Conservation (phyloP, 2,329 filamentous ascomycete species). For the Pleoardoris graminearum region DNA sequence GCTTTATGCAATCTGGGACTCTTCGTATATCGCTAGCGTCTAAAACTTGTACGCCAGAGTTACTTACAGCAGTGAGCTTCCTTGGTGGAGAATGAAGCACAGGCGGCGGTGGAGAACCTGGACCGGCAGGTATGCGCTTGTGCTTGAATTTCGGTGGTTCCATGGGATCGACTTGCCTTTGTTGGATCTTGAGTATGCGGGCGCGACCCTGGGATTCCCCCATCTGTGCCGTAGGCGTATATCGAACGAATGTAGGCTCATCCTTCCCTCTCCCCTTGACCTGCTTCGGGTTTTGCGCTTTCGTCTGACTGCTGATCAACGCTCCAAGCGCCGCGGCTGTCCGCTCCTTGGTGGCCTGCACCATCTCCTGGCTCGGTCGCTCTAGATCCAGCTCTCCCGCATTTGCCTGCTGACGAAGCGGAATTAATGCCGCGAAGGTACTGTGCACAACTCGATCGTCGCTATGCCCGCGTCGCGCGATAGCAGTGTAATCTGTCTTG, state of each 20-base stretch:
- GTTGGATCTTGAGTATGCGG: constrained; percentile 97
- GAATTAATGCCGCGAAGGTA: constrained; percentile 96
- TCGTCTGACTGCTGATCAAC: constrained; percentile 81
- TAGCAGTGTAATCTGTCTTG: constrained; percentile 94
- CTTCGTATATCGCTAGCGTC: too few species aligned
- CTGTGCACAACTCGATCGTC: constrained; percentile 86
- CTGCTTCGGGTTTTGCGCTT: constrained; percentile 94
- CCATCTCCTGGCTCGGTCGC: constrained; percentile 80
- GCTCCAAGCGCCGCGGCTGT: constrained; percentile 84
- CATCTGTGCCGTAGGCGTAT: constrained; percentile 97
- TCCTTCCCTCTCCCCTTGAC: constrained; percentile 78
- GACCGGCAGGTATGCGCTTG: constrained; percentile 94
- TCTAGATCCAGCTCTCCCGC: constrained; percentile 88
- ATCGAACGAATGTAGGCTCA: constrained; percentile 91
- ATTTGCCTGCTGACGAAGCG: constrained; percentile 87
- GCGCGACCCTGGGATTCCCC: constrained; percentile 84
- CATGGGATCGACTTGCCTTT: constrained; percentile 90
- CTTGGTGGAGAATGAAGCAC: constrained; percentile 93
- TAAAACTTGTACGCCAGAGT: too few species aligned
- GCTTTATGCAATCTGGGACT: too few species aligned
- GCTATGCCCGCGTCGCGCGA: constrained; percentile 84
- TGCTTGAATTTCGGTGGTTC: constrained; percentile 98
- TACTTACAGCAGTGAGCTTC: constrained; percentile 92
- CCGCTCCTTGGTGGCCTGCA: constrained; percentile 80
- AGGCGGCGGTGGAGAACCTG: constrained; percentile 88